These are phyloP conservation scores for Boletus vermiculosoides DNA, from an alignment of 768 basidiomycete genomes.

Conservation along the genomic window DNA sequence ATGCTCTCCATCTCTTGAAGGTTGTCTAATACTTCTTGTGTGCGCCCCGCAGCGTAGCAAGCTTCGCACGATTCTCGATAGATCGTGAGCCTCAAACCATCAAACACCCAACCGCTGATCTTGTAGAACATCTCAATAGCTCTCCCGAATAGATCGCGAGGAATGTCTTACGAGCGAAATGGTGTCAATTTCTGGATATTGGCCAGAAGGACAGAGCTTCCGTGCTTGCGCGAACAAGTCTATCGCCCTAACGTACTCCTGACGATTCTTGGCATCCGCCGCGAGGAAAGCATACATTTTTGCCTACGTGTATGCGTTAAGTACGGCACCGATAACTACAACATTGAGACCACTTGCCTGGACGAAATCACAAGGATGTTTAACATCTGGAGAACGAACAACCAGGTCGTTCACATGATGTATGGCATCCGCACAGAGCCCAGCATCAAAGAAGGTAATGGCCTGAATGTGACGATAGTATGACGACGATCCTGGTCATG, in stretches of 20 bases:
- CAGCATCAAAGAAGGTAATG: constrained; percentile 10
- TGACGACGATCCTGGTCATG: neutral
- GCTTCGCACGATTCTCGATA: constrained; percentile 12
- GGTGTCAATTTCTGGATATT: constrained; percentile 4
- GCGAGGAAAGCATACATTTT: constrained; percentile 16
- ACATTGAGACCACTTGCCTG: constrained; percentile 6
- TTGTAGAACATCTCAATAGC: neutral
- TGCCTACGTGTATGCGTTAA: constrained; percentile 6
- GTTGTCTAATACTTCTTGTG: neutral
- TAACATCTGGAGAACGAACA: neutral
- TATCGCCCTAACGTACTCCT: neutral
- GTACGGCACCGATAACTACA: neutral
- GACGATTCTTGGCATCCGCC: constrained; percentile 2
- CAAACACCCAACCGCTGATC: constrained; percentile 20
- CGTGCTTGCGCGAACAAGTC: constrained; percentile 5
- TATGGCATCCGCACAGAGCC: constrained; percentile 1
- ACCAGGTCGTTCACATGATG: neutral
- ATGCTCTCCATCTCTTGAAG: constrained; percentile 3
- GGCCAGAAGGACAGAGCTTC: constrained; percentile 11
- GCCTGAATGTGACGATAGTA: constrained; percentile 1
- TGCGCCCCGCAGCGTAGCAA: neutral
- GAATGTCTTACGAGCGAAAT: constrained; percentile 16
- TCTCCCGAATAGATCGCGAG: neutral
- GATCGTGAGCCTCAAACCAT: constrained; percentile 8
- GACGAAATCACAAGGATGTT: constrained; percentile 9